Conservation (phyloP, 352 stramenopile genomes). For the Phytophthora syringae region DNA sequence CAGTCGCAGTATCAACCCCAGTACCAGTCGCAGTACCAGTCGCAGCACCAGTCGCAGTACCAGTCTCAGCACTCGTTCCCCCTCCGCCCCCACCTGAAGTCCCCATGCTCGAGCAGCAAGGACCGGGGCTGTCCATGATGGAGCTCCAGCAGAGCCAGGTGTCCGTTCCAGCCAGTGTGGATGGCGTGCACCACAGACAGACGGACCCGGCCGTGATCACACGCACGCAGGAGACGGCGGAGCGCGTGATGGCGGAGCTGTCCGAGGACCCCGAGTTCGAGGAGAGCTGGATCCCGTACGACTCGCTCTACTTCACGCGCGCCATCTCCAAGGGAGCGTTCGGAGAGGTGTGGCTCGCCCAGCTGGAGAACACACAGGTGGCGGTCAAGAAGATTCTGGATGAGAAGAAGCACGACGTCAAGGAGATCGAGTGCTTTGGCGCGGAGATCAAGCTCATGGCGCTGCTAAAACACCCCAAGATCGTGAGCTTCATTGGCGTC, state of each 20-base stretch:
- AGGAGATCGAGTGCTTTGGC: slow-evolving; percentile 80
- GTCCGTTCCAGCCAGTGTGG: slow-evolving; percentile 16
- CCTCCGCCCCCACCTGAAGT: slow-evolving; percentile 33
- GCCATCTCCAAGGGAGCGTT: slow-evolving; percentile 81
- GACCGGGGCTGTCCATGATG: slow-evolving; percentile 35
- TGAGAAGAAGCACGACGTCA: slow-evolving; percentile 81
- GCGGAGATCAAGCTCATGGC: slow-evolving; percentile 63
- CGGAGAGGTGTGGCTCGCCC: slow-evolving; percentile 82
- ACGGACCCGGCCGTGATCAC: slow-evolving; percentile 34
- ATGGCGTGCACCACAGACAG: slow-evolving; percentile 28
- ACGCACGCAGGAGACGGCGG: slow-evolving; percentile 45
- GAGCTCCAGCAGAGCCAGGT: slow-evolving; percentile 39
- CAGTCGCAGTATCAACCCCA: slow-evolving; percentile 18
- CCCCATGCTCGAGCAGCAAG: slow-evolving; percentile 35
- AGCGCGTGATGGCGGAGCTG: slow-evolving; percentile 69
- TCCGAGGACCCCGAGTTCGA: slow-evolving; percentile 61
- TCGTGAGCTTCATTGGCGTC: slow-evolving; percentile 54
- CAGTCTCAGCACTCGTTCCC: slow-evolving; percentile 29
- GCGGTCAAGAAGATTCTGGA: slow-evolving; percentile 85
- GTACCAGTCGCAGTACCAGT: slow-evolving; percentile 21
- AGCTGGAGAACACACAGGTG: slow-evolving; percentile 81
- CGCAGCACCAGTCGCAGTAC: slow-evolving; percentile 2
- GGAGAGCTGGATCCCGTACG: slow-evolving; percentile 66
- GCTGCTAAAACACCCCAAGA: slow-evolving; percentile 56
- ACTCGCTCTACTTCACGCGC: slow-evolving; percentile 79